Evolutionary conservation across 177 flowering plant genomes (phyloP).

Genomic region (Telopea speciosissima): DNA sequence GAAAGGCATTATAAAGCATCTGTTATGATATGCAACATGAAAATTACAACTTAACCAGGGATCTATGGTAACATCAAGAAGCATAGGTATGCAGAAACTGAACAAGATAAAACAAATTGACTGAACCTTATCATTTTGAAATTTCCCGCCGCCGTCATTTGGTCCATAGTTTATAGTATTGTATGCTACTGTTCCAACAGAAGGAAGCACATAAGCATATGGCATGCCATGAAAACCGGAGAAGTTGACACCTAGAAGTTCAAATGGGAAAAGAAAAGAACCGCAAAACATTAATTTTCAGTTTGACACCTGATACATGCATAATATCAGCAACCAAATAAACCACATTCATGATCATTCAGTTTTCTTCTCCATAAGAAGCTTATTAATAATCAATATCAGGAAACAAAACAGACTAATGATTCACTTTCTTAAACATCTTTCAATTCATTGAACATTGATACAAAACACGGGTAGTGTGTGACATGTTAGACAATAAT

Average conservation of each 20-base stretch:
- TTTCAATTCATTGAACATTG: background rate
- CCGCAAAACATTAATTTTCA: conserved; percentile 18
- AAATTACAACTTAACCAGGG: background rate
- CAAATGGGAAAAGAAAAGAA: conserved; percentile 21
- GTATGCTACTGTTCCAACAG: conserved; percentile 51
- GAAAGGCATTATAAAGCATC: no score
- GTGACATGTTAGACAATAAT: no score
- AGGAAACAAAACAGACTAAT: background rate
- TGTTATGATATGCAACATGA: background rate
- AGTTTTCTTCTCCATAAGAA: background rate
- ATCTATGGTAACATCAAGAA: conserved; percentile 4
- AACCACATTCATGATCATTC: background rate
- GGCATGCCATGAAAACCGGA: conserved; percentile 54
- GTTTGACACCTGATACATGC: background rate
- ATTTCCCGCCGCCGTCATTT: conserved; percentile 52
- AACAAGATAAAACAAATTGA: conserved; percentile 6
- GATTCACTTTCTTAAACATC: background rate
- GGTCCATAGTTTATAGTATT: conserved; percentile 50
- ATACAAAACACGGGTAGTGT: background rate
- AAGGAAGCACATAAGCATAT: conserved; percentile 44
- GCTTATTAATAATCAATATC: background rate
- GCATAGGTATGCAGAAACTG: conserved; percentile 1
- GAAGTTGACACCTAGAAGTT: conserved; percentile 43
- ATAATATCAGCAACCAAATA: conserved; percentile 7
- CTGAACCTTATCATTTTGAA: conserved; percentile 62